phyloP scores from a whole-genome alignment of 2,329 filamentous ascomycete genomes.

The Torrubiellomyces zombiae region DNA sequence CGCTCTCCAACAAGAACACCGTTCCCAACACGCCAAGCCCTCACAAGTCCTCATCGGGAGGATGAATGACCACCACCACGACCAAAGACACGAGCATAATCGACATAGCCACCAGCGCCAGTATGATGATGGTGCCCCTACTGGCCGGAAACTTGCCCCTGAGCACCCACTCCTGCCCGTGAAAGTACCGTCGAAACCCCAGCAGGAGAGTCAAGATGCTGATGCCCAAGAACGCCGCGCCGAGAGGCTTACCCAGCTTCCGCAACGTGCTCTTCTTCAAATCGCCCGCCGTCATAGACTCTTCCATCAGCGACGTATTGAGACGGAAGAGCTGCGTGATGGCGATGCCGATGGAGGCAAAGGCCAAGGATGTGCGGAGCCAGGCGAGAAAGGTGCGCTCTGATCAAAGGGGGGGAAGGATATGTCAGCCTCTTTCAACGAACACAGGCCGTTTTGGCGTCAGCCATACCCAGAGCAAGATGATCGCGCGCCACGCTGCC shows the following conservation, averaged over 20 bases:
- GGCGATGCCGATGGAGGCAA: constrained; percentile 68
- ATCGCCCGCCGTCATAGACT: constrained; percentile 14
- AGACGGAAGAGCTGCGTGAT: constrained; percentile 75
- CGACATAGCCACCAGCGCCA: constrained; percentile 46
- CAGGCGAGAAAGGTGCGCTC: constrained; percentile 76
- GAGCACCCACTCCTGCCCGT: constrained; percentile 65
- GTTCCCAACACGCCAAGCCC: too few species aligned
- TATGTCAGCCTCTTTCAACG: neutral
- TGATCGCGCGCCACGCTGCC: constrained; percentile 72
- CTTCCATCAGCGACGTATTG: constrained; percentile 53
- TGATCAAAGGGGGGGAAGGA: constrained; percentile 17
- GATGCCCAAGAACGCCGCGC: constrained; percentile 60
- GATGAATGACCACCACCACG: constrained; percentile 40
- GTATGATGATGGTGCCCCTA: constrained; percentile 55
- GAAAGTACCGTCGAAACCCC: constrained; percentile 64
- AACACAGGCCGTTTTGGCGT: neutral
- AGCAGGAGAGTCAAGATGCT: constrained; percentile 59
- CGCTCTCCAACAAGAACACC: too few species aligned
- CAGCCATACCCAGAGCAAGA: constrained; percentile 52
- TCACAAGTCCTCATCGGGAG: constrained; percentile 9
- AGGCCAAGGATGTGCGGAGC: constrained; percentile 67
- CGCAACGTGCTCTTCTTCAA: constrained; percentile 30
- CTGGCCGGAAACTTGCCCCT: constrained; percentile 66
- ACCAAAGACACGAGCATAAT: constrained; percentile 44
- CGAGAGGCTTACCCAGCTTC: constrained; percentile 55